phyloP scores from a whole-genome alignment of 2,329 filamentous ascomycete genomes.

The Leptographium wingfieldii region DNA sequence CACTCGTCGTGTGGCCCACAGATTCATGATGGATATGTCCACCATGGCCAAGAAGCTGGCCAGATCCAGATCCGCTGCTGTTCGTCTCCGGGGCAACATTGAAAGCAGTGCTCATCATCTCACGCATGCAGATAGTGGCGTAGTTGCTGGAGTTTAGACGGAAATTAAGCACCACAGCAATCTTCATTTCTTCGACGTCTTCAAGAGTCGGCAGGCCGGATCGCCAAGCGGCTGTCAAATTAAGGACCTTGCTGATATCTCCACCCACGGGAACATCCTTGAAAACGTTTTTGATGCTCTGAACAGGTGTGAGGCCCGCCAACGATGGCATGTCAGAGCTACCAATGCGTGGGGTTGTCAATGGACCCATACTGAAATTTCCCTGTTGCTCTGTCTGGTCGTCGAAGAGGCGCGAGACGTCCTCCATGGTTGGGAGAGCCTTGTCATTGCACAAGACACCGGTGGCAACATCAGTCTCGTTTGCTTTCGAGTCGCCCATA shows the following conservation, averaged over 20 bases:
- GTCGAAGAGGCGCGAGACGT: not conserved
- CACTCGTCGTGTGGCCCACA: not conserved
- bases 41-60: not conserved
- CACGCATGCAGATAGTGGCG: constrained; percentile 24
- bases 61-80: not conserved
- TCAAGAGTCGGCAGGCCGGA: constrained; percentile 4
- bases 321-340: not conserved
- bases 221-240: constrained; percentile 10
- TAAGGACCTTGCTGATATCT: constrained; percentile 7
- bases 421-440: not conserved
- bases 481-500: not conserved
- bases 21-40: not conserved
- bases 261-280: not conserved
- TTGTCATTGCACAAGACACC: not conserved
- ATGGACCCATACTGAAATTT: not conserved
- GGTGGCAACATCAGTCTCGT: not conserved
- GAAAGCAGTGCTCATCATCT: constrained; percentile 17
- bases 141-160: constrained; percentile 24
- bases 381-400: not conserved
- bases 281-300: constrained; percentile 9
- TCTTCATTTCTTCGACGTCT: constrained; percentile 16
- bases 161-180: constrained; percentile 25
- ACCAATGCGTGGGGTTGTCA: not conserved
- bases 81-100: not conserved
- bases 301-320: not conserved